A percentile compares a stretch with the other conserved stretches of the same genome.
phyloP scores from a whole-genome alignment of 345 rosid species.

The Erysimum cheiranthoides region DNA sequence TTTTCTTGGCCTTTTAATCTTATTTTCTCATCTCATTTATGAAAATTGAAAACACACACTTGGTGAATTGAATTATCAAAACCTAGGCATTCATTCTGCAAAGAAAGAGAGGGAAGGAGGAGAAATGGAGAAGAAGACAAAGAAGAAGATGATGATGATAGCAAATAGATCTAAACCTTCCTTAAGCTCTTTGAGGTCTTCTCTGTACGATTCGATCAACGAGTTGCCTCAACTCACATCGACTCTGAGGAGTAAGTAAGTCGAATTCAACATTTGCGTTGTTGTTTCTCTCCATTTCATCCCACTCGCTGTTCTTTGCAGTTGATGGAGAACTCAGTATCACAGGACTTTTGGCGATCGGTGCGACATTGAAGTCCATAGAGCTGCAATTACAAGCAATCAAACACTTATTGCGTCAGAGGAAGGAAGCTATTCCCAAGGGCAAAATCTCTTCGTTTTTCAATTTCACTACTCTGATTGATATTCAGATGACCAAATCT shows the following conservation, averaged over 20 bases:
- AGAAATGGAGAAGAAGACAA: background rate
- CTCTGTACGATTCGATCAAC: background rate
- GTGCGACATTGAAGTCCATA: background rate
- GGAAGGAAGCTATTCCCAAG: constrained; percentile 1
- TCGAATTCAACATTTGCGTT: background rate
- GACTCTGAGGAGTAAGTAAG: background rate
- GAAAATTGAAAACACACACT: background rate
- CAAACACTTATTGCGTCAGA: background rate
- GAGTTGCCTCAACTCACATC: background rate
- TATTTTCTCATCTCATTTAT: background rate
- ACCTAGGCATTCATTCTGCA: background rate
- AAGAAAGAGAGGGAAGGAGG: background rate
- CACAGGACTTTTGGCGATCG: background rate
- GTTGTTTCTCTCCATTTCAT: background rate
- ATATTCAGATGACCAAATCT: background rate
- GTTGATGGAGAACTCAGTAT: background rate
- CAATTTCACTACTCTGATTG: background rate
- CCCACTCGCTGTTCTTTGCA: background rate
- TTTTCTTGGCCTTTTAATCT: no score
- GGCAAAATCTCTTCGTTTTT: background rate
- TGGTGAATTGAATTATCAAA: background rate
- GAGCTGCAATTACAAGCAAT: background rate
- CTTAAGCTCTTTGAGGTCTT: background rate
- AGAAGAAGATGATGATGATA: background rate
- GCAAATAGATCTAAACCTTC: background rate